Conservation (phyloP, 495 filamentous ascomycete genomes). For the Platismatia glauca region DNA sequence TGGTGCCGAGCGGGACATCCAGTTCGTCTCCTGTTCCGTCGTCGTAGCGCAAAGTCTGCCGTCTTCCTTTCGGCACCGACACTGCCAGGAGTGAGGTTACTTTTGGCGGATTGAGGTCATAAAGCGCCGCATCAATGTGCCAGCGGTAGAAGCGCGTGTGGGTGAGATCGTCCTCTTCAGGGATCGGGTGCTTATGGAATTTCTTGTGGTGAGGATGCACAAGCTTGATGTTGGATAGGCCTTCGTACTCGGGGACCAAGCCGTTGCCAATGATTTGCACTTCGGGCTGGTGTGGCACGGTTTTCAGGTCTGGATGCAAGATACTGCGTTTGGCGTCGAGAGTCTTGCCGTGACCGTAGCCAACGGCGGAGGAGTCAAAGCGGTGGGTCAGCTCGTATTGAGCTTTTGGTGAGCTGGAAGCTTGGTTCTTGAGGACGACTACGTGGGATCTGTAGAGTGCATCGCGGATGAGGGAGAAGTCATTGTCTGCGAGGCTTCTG, state of each 20-base stretch:
- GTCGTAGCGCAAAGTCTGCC: slow-evolving; percentile 59
- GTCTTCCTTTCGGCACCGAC: slow-evolving; percentile 52
- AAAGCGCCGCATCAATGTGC: slow-evolving; percentile 72
- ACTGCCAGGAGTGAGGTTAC: slow-evolving; percentile 64
- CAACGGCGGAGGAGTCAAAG: slow-evolving; percentile 55
- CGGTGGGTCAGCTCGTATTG: slow-evolving; percentile 62
- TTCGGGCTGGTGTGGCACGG: slow-evolving; percentile 67
- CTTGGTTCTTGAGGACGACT: slow-evolving; percentile 59
- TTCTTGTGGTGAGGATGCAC: slow-evolving; percentile 65
- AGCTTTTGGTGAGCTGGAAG: slow-evolving; percentile 50
- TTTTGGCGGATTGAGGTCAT: slow-evolving; percentile 58
- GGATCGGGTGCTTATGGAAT: slow-evolving; percentile 58
- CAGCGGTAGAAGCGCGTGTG: slow-evolving; percentile 68
- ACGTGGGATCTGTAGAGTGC: slow-evolving; percentile 56
- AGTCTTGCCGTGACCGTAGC: slow-evolving; percentile 66
- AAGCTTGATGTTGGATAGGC: slow-evolving; percentile 55
- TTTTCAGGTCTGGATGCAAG: slow-evolving; percentile 69
- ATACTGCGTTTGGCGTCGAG: slow-evolving; percentile 58
- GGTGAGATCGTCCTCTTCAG: slow-evolving; percentile 52
- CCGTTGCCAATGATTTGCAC: slow-evolving; percentile 74
- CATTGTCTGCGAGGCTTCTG: slow-evolving; percentile 36
- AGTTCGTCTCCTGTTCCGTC: slow-evolving; percentile 60
- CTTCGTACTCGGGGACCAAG: slow-evolving; percentile 54
- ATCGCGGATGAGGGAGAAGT: slow-evolving; percentile 49
- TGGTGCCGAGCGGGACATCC: slow-evolving; percentile 63